A percentile compares a stretch with the other conserved stretches of the same genome.
Evolutionary conservation across 2,329 filamentous ascomycete genomes (phyloP).

Genomic region (Blumeriella jaapii): DNA sequence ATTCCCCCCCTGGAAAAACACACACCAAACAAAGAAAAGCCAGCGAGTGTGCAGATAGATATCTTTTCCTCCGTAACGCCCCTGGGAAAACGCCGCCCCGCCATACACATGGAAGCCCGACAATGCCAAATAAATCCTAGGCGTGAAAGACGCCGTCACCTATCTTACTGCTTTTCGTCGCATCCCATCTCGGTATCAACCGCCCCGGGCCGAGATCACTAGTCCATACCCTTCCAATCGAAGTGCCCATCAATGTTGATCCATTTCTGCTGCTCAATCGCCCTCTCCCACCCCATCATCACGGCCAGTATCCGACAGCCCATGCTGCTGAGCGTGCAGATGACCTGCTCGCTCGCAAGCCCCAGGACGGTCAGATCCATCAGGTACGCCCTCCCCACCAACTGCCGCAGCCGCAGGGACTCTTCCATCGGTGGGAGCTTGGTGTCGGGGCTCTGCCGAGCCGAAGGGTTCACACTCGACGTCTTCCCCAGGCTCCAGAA

Average conservation of each 20-base stretch:
- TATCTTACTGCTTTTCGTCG: no score
- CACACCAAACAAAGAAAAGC: no score
- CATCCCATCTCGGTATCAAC: no score
- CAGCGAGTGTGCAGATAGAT: no score
- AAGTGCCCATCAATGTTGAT: slow-evolving; percentile 67
- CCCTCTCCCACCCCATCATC: slow-evolving; percentile 76
- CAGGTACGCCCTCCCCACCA: slow-evolving; percentile 71
- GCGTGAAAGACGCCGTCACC: no score
- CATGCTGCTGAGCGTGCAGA: slow-evolving; percentile 66
- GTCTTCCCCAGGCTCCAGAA: slow-evolving; percentile 63
- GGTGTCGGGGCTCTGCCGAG: slow-evolving; percentile 28
- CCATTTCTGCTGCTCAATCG: slow-evolving; percentile 51
- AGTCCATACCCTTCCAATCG: slow-evolving; percentile 41
- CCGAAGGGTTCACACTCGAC: slow-evolving; percentile 26
- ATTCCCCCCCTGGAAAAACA: no score
- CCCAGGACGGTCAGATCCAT: slow-evolving; percentile 69
- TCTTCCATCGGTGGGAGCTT: slow-evolving; percentile 27
- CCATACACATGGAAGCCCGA: no score
- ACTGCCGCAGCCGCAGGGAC: slow-evolving; percentile 56
- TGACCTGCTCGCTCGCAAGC: slow-evolving; percentile 53
- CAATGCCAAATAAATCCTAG: no score
- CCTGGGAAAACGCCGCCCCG: no score
- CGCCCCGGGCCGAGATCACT: no score
- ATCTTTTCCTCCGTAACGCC: no score
- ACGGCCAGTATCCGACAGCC: slow-evolving; percentile 67